These are phyloP conservation scores for Trichoderma pleuroti DNA, from an alignment of 2,329 filamentous ascomycete species.

Conservation along the genomic window DNA sequence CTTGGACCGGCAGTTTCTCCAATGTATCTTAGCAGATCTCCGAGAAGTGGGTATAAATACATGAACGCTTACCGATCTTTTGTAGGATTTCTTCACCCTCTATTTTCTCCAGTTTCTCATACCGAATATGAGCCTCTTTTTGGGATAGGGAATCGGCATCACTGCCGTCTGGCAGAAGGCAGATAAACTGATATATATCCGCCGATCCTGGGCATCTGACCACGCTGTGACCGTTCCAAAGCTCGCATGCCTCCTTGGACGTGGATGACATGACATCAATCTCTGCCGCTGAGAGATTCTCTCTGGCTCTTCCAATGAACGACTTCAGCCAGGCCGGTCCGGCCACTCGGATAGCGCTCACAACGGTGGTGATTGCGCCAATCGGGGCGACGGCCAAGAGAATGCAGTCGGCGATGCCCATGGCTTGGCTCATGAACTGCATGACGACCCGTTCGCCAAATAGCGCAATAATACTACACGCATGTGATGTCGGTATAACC, in stretches of 20 bases:
- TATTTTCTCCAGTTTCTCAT: not conserved
- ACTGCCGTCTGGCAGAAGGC: not conserved
- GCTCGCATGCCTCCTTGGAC: slow-evolving; percentile 42
- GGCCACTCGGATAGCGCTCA: slow-evolving; percentile 44
- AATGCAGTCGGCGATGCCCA: slow-evolving; percentile 40
- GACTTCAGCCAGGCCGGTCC: slow-evolving; percentile 41
- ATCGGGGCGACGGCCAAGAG: slow-evolving; percentile 46
- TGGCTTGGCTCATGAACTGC: slow-evolving; percentile 45
- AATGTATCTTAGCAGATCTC: not conserved
- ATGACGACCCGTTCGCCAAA: slow-evolving; percentile 47
- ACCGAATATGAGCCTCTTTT: not conserved
- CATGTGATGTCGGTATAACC: not conserved
- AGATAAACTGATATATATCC: slow-evolving; percentile 23
- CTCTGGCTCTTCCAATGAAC: slow-evolving; percentile 43
- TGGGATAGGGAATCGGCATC: not conserved
- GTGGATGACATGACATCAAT: slow-evolving; percentile 45
- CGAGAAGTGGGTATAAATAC: not conserved
- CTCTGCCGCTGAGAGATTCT: slow-evolving; percentile 40
- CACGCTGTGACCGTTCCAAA: slow-evolving; percentile 42
- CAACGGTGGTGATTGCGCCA: slow-evolving; percentile 42
- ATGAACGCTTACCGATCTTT: not conserved
- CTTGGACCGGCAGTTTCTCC: not conserved
- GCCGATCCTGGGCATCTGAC: slow-evolving; percentile 24
- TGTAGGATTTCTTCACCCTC: not conserved
- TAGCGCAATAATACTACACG: slow-evolving; percentile 21